Evolutionary conservation across 768 basidiomycete genomes (phyloP), one percentile per base, ranked within the genome.

Genomic region (Termitomyces sp.): DNA sequence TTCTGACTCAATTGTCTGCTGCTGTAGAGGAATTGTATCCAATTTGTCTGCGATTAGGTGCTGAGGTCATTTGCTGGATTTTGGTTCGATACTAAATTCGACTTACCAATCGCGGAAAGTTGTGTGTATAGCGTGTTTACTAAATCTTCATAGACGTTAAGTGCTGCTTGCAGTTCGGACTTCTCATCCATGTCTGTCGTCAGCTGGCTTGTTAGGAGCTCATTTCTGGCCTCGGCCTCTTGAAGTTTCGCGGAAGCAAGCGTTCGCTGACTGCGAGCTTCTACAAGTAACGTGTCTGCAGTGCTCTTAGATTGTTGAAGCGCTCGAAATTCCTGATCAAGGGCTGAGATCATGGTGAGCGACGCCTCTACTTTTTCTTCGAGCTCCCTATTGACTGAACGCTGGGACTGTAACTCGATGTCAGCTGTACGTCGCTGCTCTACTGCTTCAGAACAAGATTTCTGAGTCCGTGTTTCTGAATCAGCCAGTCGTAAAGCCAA

Each of bases 401-500:
- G 38, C 19, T 54, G 55, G 30, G 55, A 35, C 35, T 54, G 47
- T 22, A 54, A 21, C 47, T 60, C 38, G 24, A 32, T 14, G 1
- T 54, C 58, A 15, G 47, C 12, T 22, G n/a, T 38, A 22, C 21
- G 28, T 32, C 19, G 43, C 28, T 51, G 43, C 30, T 51, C 19
- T 12, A 10, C 49, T 12, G 44, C 15, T 9, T 57, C 56, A 14
- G 34, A 45, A 45, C 53, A 22, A 37, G 51, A 30, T 17, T 41
- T 48, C 41, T 51, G 22, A 30, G 45, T 28, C 15, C 58, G 53
- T n/a, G 10, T 35, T 22, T 57, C 54, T 28, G 54, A 40, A 5
- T 56, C 53, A n/a, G 51, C 53, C 34, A 64, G 54, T 7, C 51
- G 57, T 21, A 53, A 41, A 7, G 57, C 46, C 19, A 61, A 55